Evolutionary conservation across 1,284 basidiomycete genomes (phyloP).

Genomic region (Trametes hirsuta): DNA sequence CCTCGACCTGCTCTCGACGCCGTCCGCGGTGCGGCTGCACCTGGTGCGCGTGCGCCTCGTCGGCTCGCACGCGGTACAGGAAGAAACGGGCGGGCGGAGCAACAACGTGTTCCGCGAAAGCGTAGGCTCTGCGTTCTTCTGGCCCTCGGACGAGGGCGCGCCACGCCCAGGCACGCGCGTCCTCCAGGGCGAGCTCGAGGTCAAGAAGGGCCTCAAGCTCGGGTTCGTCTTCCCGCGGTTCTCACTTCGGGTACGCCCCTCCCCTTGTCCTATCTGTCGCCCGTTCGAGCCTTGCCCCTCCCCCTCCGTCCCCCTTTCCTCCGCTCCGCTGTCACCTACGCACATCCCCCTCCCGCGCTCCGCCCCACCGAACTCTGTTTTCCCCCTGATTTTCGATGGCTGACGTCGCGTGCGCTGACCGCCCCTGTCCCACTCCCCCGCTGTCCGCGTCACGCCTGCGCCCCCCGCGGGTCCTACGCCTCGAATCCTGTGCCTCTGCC

Average conservation of each 20-base stretch:
- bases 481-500: background rate
- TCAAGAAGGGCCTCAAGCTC: slow-evolving; percentile 49
- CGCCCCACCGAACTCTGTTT: too few species aligned
- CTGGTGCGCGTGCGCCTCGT: slow-evolving; percentile 44
- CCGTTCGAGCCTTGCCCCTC: too few species aligned
- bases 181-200: slow-evolving; percentile 55
- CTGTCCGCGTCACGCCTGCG: too few species aligned
- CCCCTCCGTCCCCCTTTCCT: too few species aligned
- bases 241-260: slow-evolving; percentile 46
- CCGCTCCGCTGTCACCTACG: too few species aligned
- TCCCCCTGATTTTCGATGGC: too few species aligned
- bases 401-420: background rate
- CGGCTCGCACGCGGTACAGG: slow-evolving; percentile 47
- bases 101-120: slow-evolving; percentile 50
- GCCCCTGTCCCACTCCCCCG: background rate
- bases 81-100: slow-evolving; percentile 44
- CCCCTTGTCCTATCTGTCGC: background rate
- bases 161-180: slow-evolving; percentile 36
- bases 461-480: too few species aligned
- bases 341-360: too few species aligned
- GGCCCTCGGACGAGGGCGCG: slow-evolving; percentile 42
- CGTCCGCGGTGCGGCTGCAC: slow-evolving; percentile 38
- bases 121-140: slow-evolving; percentile 51
- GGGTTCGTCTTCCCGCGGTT: slow-evolving; percentile 59
- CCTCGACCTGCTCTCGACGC: slow-evolving; percentile 50